phyloP scores from a whole-genome alignment of 2,329 filamentous ascomycete species.

The Drechslerella dactyloides region DNA sequence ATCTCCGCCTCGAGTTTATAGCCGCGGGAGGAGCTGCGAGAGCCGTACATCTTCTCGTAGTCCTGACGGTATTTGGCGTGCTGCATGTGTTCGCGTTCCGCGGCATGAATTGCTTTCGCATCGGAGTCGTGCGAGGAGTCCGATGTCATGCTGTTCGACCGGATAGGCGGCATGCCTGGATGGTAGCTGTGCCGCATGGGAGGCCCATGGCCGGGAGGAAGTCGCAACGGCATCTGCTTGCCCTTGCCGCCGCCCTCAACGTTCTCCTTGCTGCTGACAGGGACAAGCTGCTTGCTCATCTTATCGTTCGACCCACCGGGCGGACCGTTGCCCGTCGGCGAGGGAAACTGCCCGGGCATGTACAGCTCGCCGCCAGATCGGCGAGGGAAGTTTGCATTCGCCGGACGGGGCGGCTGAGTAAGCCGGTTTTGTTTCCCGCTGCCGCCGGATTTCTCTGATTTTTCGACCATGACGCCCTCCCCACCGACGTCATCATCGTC shows the following conservation, averaged over 20 bases:
- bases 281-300: slow-evolving; percentile 46
- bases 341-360: slow-evolving; percentile 48
- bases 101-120: slow-evolving; percentile 43
- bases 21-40: slow-evolving; percentile 37
- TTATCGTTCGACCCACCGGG: slow-evolving; percentile 26
- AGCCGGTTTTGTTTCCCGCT: slow-evolving; percentile 33
- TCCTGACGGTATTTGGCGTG: slow-evolving; percentile 49
- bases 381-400: slow-evolving; percentile 39
- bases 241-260: slow-evolving; percentile 34
- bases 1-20: slow-evolving; percentile 47
- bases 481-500: slow-evolving; percentile 45
- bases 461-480: slow-evolving; percentile 44
- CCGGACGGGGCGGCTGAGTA: slow-evolving; percentile 42
- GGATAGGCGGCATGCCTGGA: slow-evolving; percentile 49
- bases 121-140: slow-evolving; percentile 49
- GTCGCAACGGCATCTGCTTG: slow-evolving; percentile 35
- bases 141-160: slow-evolving; percentile 50
- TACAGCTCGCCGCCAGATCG: slow-evolving; percentile 46
- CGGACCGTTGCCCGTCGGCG: slow-evolving; percentile 33
- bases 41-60: slow-evolving; percentile 48
- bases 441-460: slow-evolving; percentile 36
- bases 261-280: slow-evolving; percentile 47
- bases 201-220: slow-evolving; percentile 24
- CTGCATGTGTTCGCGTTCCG: slow-evolving; percentile 44
- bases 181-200: slow-evolving; percentile 50